Conservation (phyloP, 2,329 filamentous ascomycete species). For the Neonectria hederae region DNA sequence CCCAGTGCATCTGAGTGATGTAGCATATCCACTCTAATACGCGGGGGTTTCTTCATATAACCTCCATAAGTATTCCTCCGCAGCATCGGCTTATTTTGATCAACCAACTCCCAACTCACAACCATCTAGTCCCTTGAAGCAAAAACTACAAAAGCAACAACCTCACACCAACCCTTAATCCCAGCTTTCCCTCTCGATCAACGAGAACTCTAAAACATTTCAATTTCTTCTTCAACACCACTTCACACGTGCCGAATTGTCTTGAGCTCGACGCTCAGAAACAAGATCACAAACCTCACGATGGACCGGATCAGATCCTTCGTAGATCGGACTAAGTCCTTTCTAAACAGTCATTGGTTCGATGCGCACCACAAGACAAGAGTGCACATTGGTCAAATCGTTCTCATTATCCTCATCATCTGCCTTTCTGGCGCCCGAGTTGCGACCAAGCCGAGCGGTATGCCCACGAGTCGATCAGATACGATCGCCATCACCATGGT, state of each 20-base stretch:
- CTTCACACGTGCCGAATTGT: neutral
- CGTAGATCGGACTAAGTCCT: too few species aligned
- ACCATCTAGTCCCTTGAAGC: neutral
- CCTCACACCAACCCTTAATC: neutral
- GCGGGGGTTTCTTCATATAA: neutral
- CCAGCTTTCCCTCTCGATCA: neutral
- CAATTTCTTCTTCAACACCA: neutral
- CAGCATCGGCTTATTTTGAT: neutral
- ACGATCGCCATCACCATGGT: conserved; percentile 36
- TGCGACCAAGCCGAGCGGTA: conserved; percentile 20
- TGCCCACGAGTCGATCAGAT: conserved; percentile 27
- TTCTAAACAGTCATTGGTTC: conserved; percentile 28
- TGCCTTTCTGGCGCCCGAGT: conserved; percentile 25
- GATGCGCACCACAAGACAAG: conserved; percentile 28
- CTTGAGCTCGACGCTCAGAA: neutral
- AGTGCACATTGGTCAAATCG: conserved; percentile 11
- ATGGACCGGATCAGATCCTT: conserved; percentile 28
- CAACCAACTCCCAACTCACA: neutral
- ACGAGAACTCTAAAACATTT: too few species aligned
- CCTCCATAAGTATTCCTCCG: neutral
- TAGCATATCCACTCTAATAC: neutral
- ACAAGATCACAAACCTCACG: neutral
- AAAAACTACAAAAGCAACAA: too few species aligned
- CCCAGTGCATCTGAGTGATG: too few species aligned
- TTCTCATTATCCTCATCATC: conserved; percentile 15